Base-by-base conservation (phyloP, 2,329 filamentous ascomycete species). In the Coniochaeta sp. region DNA sequence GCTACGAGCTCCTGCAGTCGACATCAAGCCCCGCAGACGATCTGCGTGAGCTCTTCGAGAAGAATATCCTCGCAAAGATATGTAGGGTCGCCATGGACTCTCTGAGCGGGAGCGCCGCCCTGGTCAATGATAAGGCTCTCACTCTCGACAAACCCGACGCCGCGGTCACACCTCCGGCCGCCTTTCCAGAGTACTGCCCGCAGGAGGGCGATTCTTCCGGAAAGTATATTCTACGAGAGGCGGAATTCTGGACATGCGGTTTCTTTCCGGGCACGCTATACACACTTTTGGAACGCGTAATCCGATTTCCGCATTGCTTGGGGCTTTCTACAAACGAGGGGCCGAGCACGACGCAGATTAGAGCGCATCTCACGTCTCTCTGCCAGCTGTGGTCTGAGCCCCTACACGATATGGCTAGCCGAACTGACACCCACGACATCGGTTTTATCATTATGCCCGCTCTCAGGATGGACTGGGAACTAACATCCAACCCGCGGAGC, bases 381-480 rank as follows among this genome's bases (percentile, higher is more conserved):
- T 65, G 68, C 40, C 44, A 50, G 55, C 60, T 47, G 4, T 71
- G 68, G 70, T 34, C 67, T 16, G 63, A 61, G 43, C 68, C 68
- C 1, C 58, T 74, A 0, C 67, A 73, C 59, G 59, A 59, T 31
- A 72, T 72, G 62, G 66, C 68, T 26, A 68, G 60, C 63, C 72
- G 73, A 34, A 77, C 70, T 2, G 76, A 79, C 60, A 80, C 77
- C 0, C 78, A 80, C 58, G 78, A 80, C 56, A 72, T 81, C 63
- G 77, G 77, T 0, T 80, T 81, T 62, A 79, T 81, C 61, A 73
- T 80, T 7, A 70, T 75, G 17, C 77, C 77, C 1, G 74, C 75
- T n/a, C 65, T 77, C 3, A 74, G 73, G 34, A 72, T 74, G 58
- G 74, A 77, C 36, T 79, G 75, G 73, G 73, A 77, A 22, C 66